Conservation (phyloP, 2,329 filamentous ascomycete genomes). For the Trichoderma cornu-damae region DNA sequence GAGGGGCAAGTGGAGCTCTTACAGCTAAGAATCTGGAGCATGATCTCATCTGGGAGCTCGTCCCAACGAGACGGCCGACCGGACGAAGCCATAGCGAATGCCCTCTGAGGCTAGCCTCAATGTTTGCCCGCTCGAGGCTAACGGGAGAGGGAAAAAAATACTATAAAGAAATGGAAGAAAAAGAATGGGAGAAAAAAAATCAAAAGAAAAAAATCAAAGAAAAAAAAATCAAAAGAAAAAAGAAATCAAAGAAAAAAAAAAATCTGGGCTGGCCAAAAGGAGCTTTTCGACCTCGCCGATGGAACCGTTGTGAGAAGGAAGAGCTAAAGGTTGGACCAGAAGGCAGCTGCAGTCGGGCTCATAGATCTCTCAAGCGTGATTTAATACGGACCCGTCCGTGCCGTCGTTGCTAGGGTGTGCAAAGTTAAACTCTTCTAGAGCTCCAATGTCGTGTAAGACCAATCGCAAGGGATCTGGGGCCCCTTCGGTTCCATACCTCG, state of each 20-base stretch:
- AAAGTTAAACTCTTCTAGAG: slow-evolving; percentile 1
- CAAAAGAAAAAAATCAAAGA: too few species aligned
- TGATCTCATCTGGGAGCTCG: slow-evolving; percentile 58
- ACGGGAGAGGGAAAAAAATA: neutral
- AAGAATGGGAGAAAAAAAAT: neutral
- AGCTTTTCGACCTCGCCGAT: neutral
- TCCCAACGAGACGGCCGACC: slow-evolving; percentile 33
- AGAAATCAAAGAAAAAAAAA: too few species aligned
- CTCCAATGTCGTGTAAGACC: slow-evolving; percentile 7
- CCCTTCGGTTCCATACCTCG: slow-evolving; percentile 8
- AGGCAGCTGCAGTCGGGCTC: slow-evolving; percentile 5
- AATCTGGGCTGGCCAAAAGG: slow-evolving; percentile 3
- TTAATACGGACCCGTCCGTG: slow-evolving; percentile 14
- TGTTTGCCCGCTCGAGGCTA: slow-evolving; percentile 15
- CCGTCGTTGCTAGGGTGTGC: slow-evolving; percentile 11
- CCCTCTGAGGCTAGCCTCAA: neutral
- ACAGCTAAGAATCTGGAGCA: slow-evolving; percentile 60
- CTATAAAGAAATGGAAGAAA: neutral
- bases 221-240: too few species aligned
- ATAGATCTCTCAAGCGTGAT: slow-evolving; percentile 13
- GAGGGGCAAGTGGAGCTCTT: slow-evolving; percentile 30
- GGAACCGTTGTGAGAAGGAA: neutral
- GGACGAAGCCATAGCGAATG: slow-evolving; percentile 28
- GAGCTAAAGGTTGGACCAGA: slow-evolving; percentile 1
- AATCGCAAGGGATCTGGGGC: slow-evolving; percentile 1